Evolutionary conservation across 1,284 basidiomycete genomes (phyloP).

Genomic region (Leccinum fallax): DNA sequence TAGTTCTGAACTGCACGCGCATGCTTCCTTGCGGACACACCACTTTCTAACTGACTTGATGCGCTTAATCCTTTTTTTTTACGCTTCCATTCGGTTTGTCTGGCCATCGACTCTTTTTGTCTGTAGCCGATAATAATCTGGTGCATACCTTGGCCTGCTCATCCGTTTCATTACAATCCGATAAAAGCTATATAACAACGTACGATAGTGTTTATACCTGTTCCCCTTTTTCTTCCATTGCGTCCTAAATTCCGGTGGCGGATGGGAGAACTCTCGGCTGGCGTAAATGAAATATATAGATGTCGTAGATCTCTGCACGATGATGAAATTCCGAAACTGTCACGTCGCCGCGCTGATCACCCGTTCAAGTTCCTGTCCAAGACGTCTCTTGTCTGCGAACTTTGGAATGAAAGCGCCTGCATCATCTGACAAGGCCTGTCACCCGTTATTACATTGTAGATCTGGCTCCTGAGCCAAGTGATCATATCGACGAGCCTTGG

Average conservation of each 20-base stretch:
- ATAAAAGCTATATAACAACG: conserved; percentile 18
- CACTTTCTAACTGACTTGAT: conserved; percentile 2
- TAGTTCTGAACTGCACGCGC: conserved; percentile 10
- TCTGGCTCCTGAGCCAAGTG: background rate
- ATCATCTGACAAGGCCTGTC: background rate
- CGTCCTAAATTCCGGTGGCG: background rate
- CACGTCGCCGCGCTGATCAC: background rate
- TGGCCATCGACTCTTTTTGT: conserved; percentile 16
- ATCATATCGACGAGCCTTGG: background rate
- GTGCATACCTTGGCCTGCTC: conserved; percentile 27
- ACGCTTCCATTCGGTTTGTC: conserved; percentile 5
- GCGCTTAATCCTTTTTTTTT: background rate
- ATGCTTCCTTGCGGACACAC: background rate
- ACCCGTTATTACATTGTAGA: background rate
- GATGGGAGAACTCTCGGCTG: background rate
- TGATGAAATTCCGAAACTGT: background rate
- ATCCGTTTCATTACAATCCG: conserved; percentile 7
- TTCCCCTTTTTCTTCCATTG: background rate
- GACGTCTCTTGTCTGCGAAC: background rate
- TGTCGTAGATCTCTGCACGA: conserved; percentile 1
- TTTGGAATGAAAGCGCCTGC: background rate
- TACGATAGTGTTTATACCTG: conserved; percentile 34
- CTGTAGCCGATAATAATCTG: conserved; percentile 24
- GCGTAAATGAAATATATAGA: conserved; percentile 13
- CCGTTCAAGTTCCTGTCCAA: background rate